phyloP scores from a whole-genome alignment of 2,329 filamentous ascomycete genomes.

The Colletotrichum sp. region DNA sequence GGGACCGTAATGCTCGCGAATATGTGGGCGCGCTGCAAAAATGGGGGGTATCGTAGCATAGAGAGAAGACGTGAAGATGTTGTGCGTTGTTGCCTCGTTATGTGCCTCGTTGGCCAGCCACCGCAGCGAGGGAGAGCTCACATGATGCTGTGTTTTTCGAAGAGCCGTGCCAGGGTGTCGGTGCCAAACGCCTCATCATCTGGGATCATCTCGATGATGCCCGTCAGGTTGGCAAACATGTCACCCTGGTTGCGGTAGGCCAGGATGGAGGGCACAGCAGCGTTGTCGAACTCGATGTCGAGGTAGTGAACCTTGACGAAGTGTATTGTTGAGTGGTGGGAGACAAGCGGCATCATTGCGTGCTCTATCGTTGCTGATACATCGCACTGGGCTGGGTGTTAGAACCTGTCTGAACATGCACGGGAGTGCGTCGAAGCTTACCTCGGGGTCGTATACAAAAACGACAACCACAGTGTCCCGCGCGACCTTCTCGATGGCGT shows the following conservation, averaged over 20 bases:
- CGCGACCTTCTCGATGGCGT: slow-evolving; percentile 90
- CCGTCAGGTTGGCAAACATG: slow-evolving; percentile 87
- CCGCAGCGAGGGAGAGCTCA: slow-evolving; percentile 29
- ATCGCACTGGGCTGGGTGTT: slow-evolving; percentile 62
- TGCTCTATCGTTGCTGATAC: slow-evolving; percentile 81
- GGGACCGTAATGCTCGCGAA: slow-evolving; percentile 1
- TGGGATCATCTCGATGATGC: slow-evolving; percentile 85
- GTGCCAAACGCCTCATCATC: slow-evolving; percentile 65
- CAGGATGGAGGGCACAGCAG: slow-evolving; percentile 84
- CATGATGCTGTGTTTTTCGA: slow-evolving; percentile 58
- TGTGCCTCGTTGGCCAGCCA: not conserved
- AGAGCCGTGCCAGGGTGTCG: slow-evolving; percentile 54
- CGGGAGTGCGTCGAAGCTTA: slow-evolving; percentile 50
- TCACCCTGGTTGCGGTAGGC: slow-evolving; percentile 89
- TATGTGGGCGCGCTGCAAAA: slow-evolving; percentile 7
- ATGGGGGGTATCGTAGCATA: slow-evolving; percentile 23
- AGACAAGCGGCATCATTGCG: slow-evolving; percentile 76
- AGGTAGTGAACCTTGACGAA: slow-evolving; percentile 92
- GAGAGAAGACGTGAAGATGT: slow-evolving; percentile 5
- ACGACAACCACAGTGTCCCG: slow-evolving; percentile 86
- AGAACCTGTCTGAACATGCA: slow-evolving; percentile 14
- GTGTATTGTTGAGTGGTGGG: slow-evolving; percentile 71
- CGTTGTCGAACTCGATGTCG: slow-evolving; percentile 92
- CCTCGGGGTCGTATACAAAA: slow-evolving; percentile 88
- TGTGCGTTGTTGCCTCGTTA: not conserved